Percentiles rank a stretch among this genome's conserved stretches.
phyloP scores from a whole-genome alignment of 345 rosid species.

The Citrus reticulata region DNA sequence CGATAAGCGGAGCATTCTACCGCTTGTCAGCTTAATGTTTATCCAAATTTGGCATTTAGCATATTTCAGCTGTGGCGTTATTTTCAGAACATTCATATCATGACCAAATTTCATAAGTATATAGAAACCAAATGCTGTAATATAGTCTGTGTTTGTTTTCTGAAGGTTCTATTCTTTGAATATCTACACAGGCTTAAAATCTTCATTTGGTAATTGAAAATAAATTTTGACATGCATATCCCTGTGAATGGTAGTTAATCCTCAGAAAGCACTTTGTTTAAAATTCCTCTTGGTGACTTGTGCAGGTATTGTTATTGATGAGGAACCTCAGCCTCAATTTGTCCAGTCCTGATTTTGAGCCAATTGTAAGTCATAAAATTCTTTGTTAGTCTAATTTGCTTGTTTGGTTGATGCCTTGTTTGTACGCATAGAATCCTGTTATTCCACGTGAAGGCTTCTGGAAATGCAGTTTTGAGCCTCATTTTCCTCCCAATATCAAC shows the following conservation, averaged over 20 bases:
- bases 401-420: neutral
- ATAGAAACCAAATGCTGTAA: neutral
- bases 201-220: neutral
- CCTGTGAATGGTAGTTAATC: neutral
- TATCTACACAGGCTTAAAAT: neutral
- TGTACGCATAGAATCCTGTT: neutral
- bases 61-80: neutral
- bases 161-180: neutral
- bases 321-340: constrained; percentile 83
- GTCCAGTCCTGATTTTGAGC: constrained; percentile 82
- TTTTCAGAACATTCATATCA: neutral
- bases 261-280: neutral
- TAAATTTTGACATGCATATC: neutral
- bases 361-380: constrained; percentile 53
- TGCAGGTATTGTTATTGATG: constrained; percentile 89
- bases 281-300: constrained; percentile 16
- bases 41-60: neutral
- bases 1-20: neutral
- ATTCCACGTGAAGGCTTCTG: neutral
- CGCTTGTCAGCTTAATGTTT: neutral
- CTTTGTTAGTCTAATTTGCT: neutral
- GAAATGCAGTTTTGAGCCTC: neutral
- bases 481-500: neutral
- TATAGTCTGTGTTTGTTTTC: neutral
- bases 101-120: neutral